Conservation (phyloP, 1,139 yeast species). For the Suhomyces choctaworum region DNA sequence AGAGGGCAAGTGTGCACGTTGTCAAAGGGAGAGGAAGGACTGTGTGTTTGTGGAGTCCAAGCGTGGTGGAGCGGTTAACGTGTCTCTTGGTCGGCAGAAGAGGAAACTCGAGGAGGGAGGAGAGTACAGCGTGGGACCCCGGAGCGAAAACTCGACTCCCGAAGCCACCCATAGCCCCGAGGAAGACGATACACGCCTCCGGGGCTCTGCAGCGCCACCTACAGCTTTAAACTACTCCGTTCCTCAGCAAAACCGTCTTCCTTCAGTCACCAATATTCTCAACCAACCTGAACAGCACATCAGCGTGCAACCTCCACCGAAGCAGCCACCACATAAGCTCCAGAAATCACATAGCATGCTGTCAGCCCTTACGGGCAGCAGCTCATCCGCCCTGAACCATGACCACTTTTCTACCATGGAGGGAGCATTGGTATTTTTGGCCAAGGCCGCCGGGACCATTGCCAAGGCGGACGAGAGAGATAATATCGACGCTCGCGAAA, state of each 20-base stretch:
- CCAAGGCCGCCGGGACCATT: slow-evolving; percentile 73
- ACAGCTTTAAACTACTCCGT: neutral
- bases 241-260: slow-evolving; percentile 6
- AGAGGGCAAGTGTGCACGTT: slow-evolving; percentile 83
- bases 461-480: slow-evolving; percentile 68
- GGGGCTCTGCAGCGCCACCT: neutral
- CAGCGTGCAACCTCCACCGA: neutral
- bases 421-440: slow-evolving; percentile 68
- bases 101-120: slow-evolving; percentile 24
- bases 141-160: slow-evolving; percentile 7
- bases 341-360: neutral
- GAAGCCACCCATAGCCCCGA: slow-evolving; percentile 9
- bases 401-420: slow-evolving; percentile 50
- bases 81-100: slow-evolving; percentile 37
- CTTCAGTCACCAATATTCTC: slow-evolving; percentile 12
- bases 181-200: slow-evolving; percentile 1
- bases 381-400: slow-evolving; percentile 9
- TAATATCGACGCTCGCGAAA: slow-evolving; percentile 62
- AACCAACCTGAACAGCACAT: slow-evolving; percentile 2
- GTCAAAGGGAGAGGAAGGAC: slow-evolving; percentile 75
- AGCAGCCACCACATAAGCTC: neutral
- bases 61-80: slow-evolving; percentile 56
- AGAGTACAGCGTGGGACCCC: slow-evolving; percentile 1
- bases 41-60: slow-evolving; percentile 73
- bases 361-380: neutral